Conservation (phyloP, 805 yeast species). For the Myxozyma melibiosi region DNA sequence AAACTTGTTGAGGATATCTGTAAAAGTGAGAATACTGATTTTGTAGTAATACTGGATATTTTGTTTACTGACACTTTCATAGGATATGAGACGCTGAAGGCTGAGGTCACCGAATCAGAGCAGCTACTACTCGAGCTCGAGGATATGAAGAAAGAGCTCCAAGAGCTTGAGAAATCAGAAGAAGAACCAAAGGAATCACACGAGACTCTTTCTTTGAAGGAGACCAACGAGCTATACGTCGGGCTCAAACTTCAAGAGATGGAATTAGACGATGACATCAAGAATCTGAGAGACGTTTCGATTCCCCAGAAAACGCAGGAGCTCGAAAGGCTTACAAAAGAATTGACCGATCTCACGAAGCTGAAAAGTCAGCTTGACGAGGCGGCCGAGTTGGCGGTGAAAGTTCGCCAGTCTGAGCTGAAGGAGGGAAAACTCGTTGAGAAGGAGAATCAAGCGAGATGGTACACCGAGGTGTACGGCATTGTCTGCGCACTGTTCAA, state of each 20-base stretch:
- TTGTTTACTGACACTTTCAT: background rate
- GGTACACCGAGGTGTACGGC: conserved; percentile 29
- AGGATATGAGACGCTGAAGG: conserved; percentile 30
- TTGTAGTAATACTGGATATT: background rate
- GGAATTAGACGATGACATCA: conserved; percentile 21
- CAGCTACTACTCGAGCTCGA: conserved; percentile 40
- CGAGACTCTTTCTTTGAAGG: conserved; percentile 38
- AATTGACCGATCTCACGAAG: conserved; percentile 19
- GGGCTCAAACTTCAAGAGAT: conserved; percentile 35
- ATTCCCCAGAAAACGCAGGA: conserved; percentile 25
- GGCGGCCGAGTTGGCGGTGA: conserved; percentile 25
- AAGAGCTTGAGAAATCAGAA: conserved; percentile 37
- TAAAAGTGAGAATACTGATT: conserved; percentile 6
- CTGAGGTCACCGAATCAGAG: conserved; percentile 39
- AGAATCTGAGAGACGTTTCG: conserved; percentile 23
- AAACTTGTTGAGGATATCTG: conserved; percentile 19
- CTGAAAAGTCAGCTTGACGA: conserved; percentile 14
- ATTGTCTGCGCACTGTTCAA: conserved; percentile 10
- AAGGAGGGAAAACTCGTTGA: conserved; percentile 19
- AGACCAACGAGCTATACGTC: conserved; percentile 39
- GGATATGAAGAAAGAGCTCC: conserved; percentile 41
- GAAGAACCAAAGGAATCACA: conserved; percentile 37
- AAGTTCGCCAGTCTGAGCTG: conserved; percentile 24
- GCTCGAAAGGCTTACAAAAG: conserved; percentile 23
- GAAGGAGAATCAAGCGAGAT: conserved; percentile 31